These are phyloP conservation scores for Naganishia randhawae DNA, from an alignment of 768 basidiomycete species.

Conservation along the genomic window DNA sequence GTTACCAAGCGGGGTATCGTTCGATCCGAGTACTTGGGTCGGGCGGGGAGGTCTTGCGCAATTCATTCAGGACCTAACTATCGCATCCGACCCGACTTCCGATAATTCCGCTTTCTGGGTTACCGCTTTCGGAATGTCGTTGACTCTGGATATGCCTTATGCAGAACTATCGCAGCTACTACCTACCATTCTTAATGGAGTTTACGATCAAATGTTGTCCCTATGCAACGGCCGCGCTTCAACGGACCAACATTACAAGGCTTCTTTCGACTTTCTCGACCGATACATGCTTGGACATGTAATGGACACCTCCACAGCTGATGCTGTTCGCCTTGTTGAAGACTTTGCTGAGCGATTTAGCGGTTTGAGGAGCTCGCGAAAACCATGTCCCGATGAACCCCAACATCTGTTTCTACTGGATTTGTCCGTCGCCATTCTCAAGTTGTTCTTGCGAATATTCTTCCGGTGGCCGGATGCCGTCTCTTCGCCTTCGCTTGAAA, in stretches of 20 bases:
- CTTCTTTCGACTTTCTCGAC: conserved; percentile 51
- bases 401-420: not conserved
- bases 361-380: conserved; percentile 34
- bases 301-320: conserved; percentile 42
- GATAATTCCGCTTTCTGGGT: not conserved
- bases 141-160: conserved; percentile 53
- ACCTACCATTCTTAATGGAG: conserved; percentile 53
- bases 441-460: conserved; percentile 2
- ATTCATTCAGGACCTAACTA: conserved; percentile 40
- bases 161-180: conserved; percentile 53
- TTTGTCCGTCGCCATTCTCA: not conserved
- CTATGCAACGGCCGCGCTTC: conserved; percentile 53
- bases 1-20: conserved; percentile 41
- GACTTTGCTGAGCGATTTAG: conserved; percentile 48
- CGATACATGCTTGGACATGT: conserved; percentile 30
- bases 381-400: not conserved
- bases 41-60: conserved; percentile 56
- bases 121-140: conserved; percentile 40
- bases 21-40: conserved; percentile 56
- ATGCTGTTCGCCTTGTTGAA: conserved; percentile 49
- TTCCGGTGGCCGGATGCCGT: conserved; percentile 4
- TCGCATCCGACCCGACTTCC: not conserved
- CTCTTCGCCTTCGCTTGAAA: not conserved
- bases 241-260: conserved; percentile 57
- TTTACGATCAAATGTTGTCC: conserved; percentile 54